Base-by-base conservation (phyloP, 2,329 filamentous ascomycete genomes). In the Ophiocordyceps polyrhachis-furcata region DNA sequence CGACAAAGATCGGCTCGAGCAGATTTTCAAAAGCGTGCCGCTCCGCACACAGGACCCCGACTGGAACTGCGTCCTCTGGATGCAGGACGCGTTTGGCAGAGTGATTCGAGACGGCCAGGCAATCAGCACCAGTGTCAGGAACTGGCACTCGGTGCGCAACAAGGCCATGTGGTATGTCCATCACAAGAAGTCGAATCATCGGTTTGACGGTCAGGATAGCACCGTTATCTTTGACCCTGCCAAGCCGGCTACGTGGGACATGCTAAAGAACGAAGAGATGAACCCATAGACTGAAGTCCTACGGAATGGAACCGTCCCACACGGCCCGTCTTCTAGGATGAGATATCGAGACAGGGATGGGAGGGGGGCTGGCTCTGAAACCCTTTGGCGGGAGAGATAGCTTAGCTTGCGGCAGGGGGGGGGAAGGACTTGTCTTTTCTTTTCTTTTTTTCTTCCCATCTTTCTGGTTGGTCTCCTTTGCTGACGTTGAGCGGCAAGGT, bases 61-160 rank as follows among this genome's bases (percentile, higher is more conserved):
- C n/a, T 68, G 63, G 62, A 67, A 66, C 46, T 68, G 64, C 51
- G 60, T 67, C 1, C 48, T 23, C 0, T 69, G 63, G 65, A 59
- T 67, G 4, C 56, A 59, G 46, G 63, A 69, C 49, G 64, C 63
- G 4, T 48, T 67, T 29, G 48, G 58, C 45, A 46, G 15, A 5
- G 44, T 61, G 9, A 17, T 53, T 43, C 44, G 46, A 9, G 59
- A 64, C 48, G 44, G 45, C 1, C 58, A 56, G 29, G 56, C 53
- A 4, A 43, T 66, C 21, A 55, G 51, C 7, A 44, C 66, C n/a
- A 59, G 58, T 6, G 48, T 54, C 1, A 37, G 49, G 7, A 52
- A 59, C 20, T 68, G 62, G 65, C 45, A 50, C 7, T 49, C 28
- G 9, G 56, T 67, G 4, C 56, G 60, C 13, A 53, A 61, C 40